Conservation (phyloP, 2,329 filamentous ascomycete species). For the Colletotrichum lini region DNA sequence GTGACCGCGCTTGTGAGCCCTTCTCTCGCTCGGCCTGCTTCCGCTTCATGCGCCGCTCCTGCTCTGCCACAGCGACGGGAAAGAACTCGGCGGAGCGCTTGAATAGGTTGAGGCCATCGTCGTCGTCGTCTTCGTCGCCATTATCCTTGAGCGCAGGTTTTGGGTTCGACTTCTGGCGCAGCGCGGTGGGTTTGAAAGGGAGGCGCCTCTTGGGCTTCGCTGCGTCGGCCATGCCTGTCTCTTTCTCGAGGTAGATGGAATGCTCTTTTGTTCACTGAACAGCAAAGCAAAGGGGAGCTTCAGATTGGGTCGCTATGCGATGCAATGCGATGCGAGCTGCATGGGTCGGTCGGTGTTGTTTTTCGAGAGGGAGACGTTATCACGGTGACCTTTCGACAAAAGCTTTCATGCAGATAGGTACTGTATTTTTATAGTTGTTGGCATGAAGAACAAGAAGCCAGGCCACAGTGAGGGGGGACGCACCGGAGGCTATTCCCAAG, state of each 20-base stretch:
- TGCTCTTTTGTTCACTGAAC: neutral
- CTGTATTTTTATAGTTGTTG: neutral
- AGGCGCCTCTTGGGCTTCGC: conserved; percentile 55
- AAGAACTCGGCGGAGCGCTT: conserved; percentile 66
- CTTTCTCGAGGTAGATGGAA: too few relatives aligned
- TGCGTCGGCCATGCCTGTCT: conserved; percentile 35
- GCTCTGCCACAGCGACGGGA: conserved; percentile 59
- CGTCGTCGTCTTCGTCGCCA: conserved; percentile 49
- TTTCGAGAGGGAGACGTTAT: neutral
- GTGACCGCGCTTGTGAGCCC: conserved; percentile 30
- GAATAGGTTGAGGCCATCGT: conserved; percentile 63
- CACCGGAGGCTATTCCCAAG: conserved; percentile 22
- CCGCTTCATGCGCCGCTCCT: conserved; percentile 47
- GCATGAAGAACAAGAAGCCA: neutral
- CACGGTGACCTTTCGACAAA: neutral
- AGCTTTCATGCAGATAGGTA: neutral
- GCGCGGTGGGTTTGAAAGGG: conserved; percentile 65
- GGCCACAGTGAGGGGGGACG: neutral
- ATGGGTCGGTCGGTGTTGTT: neutral
- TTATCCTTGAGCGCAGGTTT: conserved; percentile 43
- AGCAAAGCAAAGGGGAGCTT: neutral
- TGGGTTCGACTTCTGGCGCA: conserved; percentile 52
- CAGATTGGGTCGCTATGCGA: neutral
- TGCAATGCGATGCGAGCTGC: conserved; percentile 6
- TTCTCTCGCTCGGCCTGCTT: conserved; percentile 39